Evolutionary conservation across 2,329 filamentous ascomycete species (phyloP), one percentile per base, ranked within the genome.

Genomic region (Claviceps sp.): DNA sequence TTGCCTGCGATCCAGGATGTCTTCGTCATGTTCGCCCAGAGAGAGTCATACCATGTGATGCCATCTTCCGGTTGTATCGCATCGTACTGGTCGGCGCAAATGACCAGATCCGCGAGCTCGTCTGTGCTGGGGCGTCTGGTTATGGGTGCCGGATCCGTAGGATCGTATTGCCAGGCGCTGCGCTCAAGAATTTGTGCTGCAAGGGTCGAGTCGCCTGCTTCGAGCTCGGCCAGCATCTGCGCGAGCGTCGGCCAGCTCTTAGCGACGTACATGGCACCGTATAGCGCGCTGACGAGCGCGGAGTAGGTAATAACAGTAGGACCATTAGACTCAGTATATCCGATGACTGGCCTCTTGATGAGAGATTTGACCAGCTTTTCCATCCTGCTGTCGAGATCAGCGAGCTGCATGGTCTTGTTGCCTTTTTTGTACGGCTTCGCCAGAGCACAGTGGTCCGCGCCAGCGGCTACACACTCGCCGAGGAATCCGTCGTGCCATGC

Each of bases 401-500:
- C 46, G 2, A 73, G 56, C 0, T 66, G 66, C 16, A 72, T 65
- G 4, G 59, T 47, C 11, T 55, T 17, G 0, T 54, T 34, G 29
- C 29, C 29, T 34, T 34, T 59, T 14, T 60, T 54, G 4, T 52
- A 57, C 1, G 66, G 59, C 51, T 61, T 66, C 8, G 73, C 71
- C 1, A 77, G 61, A 1, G 68, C 68, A 47, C 74, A 77, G 53
- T 72, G 57, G 3, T 70, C 59, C 1, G 71, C 70, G 0, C 74
- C 73, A 6, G 74, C 73, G 3, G 68, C 66, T 48, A 76, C 44
- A 45, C 74, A 77, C 54, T 75, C 73, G 22, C 72, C 72, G 2
- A 77, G 60, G 49, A 77, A 75, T 14, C 74, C 74, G 51, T 76
- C 72, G 23, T 62, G 65, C 70, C 71, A 76, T 1, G 71, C 71